Evolutionary conservation across 306 rosid genomes (phyloP).

Genomic region (Arachis hypogaea): DNA sequence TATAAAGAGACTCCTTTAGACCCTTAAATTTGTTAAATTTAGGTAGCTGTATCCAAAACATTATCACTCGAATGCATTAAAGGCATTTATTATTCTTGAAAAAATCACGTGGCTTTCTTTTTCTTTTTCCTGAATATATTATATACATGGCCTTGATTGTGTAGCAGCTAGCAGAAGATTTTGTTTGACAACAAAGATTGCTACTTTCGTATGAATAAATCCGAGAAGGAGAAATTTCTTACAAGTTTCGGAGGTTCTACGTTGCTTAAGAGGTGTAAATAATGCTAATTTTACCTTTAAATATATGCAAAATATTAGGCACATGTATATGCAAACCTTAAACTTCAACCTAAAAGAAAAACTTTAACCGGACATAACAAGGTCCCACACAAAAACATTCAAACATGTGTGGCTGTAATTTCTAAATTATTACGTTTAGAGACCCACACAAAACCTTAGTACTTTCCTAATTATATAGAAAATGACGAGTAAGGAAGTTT

Average conservation of each 20-base stretch:
- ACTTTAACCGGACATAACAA: too few species aligned
- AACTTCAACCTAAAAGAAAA: too few species aligned
- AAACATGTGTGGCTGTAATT: not conserved
- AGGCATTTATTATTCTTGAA: not conserved
- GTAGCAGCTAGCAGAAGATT: not conserved
- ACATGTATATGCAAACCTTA: not conserved
- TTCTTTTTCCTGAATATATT: too few species aligned
- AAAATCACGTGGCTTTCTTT: not conserved
- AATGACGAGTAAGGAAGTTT: not conserved
- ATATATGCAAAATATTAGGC: not conserved
- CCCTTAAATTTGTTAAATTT: not conserved
- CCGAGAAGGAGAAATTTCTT: slow-evolving; percentile 18
- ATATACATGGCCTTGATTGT: not conserved
- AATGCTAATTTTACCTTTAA: not conserved
- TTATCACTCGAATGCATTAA: not conserved
- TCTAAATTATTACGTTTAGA: not conserved
- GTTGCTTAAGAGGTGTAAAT: slow-evolving; percentile 7
- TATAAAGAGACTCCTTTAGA: too few species aligned
- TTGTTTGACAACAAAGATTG: slow-evolving; percentile 1
- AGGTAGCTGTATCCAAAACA: not conserved
- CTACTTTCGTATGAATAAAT: not conserved
- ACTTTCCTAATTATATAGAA: not conserved
- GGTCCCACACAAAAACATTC: not conserved
- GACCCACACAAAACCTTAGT: not conserved
- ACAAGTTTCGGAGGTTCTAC: slow-evolving; percentile 21